phyloP scores from a whole-genome alignment of 1,284 basidiomycete species.

The Rhodotorula sp. region DNA sequence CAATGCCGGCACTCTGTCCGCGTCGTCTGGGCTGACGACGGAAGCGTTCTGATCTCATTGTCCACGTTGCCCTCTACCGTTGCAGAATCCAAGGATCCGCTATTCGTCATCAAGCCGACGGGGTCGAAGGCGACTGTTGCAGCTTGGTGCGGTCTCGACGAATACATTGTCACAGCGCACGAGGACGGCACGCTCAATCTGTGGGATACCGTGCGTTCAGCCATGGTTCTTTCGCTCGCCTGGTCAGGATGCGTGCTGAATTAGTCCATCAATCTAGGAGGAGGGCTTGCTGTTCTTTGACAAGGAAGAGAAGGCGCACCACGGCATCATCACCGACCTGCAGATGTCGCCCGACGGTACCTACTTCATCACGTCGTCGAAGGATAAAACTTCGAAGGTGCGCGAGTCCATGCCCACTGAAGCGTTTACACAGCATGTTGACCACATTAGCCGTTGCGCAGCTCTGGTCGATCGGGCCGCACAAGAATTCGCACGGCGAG shows the following conservation, averaged over 20 bases:
- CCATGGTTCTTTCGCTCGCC: too few relatives aligned
- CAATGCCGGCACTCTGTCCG: constrained; percentile 44
- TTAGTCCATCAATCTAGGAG: constrained; percentile 65
- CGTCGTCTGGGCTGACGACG: too few relatives aligned
- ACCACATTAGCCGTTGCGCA: background rate
- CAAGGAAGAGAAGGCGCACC: constrained; percentile 75
- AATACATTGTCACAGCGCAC: constrained; percentile 87
- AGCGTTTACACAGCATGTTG: background rate
- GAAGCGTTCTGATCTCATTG: too few relatives aligned
- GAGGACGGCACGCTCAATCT: constrained; percentile 92
- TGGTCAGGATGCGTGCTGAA: background rate
- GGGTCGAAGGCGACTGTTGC: constrained; percentile 95
- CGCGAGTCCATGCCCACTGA: constrained; percentile 44
- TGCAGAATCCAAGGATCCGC: constrained; percentile 67
- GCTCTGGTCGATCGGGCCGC: constrained; percentile 42
- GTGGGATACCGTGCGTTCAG: constrained; percentile 50
- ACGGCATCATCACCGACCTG: constrained; percentile 78
- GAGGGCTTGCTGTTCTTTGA: constrained; percentile 69
- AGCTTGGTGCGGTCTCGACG: constrained; percentile 77
- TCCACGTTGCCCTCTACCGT: background rate
- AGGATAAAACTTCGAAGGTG: constrained; percentile 93
- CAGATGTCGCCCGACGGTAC: constrained; percentile 86
- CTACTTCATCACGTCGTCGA: constrained; percentile 93
- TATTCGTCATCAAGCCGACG: constrained; percentile 77
- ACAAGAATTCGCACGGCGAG: constrained; percentile 83